phyloP scores from a whole-genome alignment of 805 yeast genomes.

The Saccharomycopsis sp. region DNA sequence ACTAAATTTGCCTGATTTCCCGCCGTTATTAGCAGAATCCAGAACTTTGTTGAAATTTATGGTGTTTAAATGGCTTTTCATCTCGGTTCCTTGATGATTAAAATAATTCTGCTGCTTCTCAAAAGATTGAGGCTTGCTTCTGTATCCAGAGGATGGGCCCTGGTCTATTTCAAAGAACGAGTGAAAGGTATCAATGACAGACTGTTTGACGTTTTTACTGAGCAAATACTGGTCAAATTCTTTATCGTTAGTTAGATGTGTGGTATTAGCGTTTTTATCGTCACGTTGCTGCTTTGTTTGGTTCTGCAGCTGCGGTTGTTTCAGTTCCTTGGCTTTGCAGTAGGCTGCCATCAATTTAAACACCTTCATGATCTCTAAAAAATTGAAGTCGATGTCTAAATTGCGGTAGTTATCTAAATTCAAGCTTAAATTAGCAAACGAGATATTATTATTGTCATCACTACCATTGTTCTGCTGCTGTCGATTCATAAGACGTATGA shows the following conservation, averaged over 20 bases:
- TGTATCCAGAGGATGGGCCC: not conserved
- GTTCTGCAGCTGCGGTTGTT: not conserved
- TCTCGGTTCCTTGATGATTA: not conserved
- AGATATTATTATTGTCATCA: conserved; percentile 28
- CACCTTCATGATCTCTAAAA: conserved; percentile 27
- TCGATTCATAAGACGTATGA: conserved; percentile 45
- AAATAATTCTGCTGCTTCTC: not conserved
- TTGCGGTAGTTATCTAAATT: conserved; percentile 55
- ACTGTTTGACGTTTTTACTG: conserved; percentile 11
- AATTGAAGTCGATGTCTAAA: conserved; percentile 50
- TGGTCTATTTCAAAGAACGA: conserved; percentile 15
- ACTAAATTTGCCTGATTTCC: not conserved
- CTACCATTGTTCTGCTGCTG: conserved; percentile 29
- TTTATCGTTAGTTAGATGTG: conserved; percentile 6
- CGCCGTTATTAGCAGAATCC: not conserved
- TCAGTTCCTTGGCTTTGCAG: not conserved
- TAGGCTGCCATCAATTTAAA: conserved; percentile 17
- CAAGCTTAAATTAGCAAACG: conserved; percentile 48
- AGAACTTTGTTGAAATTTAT: not conserved
- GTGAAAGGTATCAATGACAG: conserved; percentile 12
- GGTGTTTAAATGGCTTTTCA: not conserved
- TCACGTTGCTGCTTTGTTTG: not conserved
- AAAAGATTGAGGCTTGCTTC: not conserved
- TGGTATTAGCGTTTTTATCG: conserved; percentile 1
- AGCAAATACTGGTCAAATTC: conserved; percentile 11